Conservation (phyloP, 2,329 filamentous ascomycete genomes). For the Xylaria arbuscula region DNA sequence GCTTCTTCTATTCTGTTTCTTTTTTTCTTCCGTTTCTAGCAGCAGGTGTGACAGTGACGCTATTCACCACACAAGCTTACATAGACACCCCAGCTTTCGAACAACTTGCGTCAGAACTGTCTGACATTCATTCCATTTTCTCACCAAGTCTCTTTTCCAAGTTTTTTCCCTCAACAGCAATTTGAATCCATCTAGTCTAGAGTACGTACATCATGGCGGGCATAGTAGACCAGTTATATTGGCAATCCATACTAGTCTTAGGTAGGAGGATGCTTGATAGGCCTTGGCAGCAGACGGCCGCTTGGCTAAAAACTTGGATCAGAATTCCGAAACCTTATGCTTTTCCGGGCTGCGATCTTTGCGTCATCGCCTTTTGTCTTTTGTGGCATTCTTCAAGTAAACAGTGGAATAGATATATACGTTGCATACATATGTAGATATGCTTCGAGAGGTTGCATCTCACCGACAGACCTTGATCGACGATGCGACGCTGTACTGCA, state of each 20-base stretch:
- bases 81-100: neutral
- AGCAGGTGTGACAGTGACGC: neutral
- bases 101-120: too few species aligned
- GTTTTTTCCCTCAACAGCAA: too few species aligned
- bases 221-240: neutral
- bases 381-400: neutral
- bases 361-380: constrained; percentile 11
- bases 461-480: constrained; percentile 10
- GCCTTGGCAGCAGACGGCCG: constrained; percentile 16
- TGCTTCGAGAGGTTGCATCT: neutral
- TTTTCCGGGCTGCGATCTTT: neutral
- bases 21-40: too few species aligned
- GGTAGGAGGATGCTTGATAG: constrained; percentile 1
- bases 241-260: neutral
- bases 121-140: too few species aligned
- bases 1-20: too few species aligned
- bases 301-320: constrained; percentile 23
- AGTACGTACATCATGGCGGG: neutral
- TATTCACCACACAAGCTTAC: neutral
- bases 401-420: too few species aligned
- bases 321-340: neutral
- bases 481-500: neutral
- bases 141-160: too few species aligned
- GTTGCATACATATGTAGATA: too few species aligned
- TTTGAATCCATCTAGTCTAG: neutral